Percentiles rank a stretch among this genome's conserved stretches.
These are phyloP conservation scores for Trichoderma semiorbis DNA, from an alignment of 2,329 filamentous ascomycete genomes.

Conservation along the genomic window DNA sequence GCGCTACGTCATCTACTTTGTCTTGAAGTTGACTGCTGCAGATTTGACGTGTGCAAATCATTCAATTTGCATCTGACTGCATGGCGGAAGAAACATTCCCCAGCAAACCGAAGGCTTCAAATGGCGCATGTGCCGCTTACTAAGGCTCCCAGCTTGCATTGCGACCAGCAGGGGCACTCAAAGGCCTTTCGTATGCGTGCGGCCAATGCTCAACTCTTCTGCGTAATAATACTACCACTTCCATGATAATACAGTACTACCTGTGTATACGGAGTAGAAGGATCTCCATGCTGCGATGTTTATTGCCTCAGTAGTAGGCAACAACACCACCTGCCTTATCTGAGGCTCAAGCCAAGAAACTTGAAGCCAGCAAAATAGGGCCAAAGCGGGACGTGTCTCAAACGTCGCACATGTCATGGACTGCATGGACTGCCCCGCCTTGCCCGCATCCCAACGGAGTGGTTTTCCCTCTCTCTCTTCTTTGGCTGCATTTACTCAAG, in stretches of 20 bases:
- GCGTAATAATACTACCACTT: background rate
- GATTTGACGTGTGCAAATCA: background rate
- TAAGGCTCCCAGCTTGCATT: background rate
- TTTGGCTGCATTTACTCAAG: background rate
- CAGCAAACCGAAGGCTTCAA: background rate
- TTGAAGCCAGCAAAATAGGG: background rate
- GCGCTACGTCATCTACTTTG: conserved; percentile 11
- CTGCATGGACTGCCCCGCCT: background rate
- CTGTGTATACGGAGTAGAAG: background rate
- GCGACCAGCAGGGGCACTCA: background rate
- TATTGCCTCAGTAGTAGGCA: background rate
- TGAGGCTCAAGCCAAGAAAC: background rate
- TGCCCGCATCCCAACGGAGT: background rate
- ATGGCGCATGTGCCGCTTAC: background rate
- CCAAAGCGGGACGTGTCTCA: background rate
- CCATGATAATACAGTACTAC: background rate
- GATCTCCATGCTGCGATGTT: background rate
- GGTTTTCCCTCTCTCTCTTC: background rate
- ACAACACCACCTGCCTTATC: background rate
- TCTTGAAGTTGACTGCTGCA: background rate
- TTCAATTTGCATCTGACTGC: background rate
- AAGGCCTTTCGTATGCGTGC: background rate
- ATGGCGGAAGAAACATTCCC: background rate
- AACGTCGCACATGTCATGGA: background rate
- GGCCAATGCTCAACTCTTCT: background rate